Percentiles rank a stretch among this genome's conserved stretches.
These are phyloP conservation scores for Daldinia loculata DNA, from an alignment of 495 filamentous ascomycete species.

Conservation along the genomic window DNA sequence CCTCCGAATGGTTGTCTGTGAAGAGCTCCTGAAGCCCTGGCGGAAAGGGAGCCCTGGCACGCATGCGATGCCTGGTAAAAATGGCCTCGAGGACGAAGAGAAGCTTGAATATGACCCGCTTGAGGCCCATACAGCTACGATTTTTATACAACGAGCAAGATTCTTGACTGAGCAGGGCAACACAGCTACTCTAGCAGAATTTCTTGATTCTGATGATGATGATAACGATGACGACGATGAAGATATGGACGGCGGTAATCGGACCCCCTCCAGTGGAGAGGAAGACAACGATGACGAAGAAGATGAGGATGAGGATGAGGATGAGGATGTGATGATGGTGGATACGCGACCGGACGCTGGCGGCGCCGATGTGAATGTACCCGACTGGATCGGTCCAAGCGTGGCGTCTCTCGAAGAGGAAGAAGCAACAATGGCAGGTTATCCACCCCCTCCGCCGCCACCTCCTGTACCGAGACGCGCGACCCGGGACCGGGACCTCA, in stretches of 20 bases:
- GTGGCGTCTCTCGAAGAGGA: conserved; percentile 62
- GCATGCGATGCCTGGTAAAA: conserved; percentile 82
- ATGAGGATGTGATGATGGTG: conserved; percentile 60
- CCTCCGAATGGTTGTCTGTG: conserved; percentile 81
- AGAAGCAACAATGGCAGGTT: conserved; percentile 75
- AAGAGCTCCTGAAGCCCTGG: conserved; percentile 90
- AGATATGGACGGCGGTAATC: conserved; percentile 48
- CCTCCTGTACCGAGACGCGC: conserved; percentile 48
- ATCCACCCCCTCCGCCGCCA: conserved; percentile 72
- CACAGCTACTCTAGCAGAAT: conserved; percentile 26
- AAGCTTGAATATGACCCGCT: conserved; percentile 44
- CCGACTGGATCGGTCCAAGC: conserved; percentile 50
- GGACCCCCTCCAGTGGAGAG: conserved; percentile 50
- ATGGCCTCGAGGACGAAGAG: conserved; percentile 91
- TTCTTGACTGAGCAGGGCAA: conserved; percentile 41
- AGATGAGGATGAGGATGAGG: conserved; percentile 58
- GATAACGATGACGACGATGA: conserved; percentile 55
- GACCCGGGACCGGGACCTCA: conserved; percentile 61
- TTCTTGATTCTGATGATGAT: conserved; percentile 57
- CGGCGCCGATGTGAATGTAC: conserved; percentile 67
- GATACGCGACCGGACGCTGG: conserved; percentile 58
- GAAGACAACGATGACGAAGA: conserved; percentile 54
- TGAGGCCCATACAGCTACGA: conserved; percentile 30
- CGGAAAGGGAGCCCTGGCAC: conserved; percentile 82
- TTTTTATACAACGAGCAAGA: conserved; percentile 40